These are phyloP conservation scores for Colletotrichum sp. DNA, from an alignment of 2,329 filamentous ascomycete species.

Conservation along the genomic window DNA sequence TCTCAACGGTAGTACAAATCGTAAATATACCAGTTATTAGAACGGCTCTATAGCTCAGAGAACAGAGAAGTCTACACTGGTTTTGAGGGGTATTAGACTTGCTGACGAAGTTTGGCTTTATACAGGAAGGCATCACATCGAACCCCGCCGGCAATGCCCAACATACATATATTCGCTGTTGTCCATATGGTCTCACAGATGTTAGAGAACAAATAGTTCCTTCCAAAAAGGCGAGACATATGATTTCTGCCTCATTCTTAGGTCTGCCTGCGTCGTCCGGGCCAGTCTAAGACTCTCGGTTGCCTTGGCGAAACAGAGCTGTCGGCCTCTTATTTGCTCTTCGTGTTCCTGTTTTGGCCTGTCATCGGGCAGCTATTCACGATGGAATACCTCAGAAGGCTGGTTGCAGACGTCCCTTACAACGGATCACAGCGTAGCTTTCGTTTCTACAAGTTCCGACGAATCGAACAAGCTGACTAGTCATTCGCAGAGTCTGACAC, in stretches of 20 bases:
- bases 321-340: not conserved
- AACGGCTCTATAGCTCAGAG: not conserved
- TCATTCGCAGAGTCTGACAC: not conserved
- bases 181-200: not conserved
- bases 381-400: not conserved
- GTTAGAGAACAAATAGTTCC: too few species aligned
- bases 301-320: not conserved
- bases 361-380: not conserved
- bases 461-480: not conserved
- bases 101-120: not conserved
- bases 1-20: accelerated
- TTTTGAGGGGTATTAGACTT: not conserved
- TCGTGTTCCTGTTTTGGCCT: not conserved
- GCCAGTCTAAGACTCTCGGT: accelerated
- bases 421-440: not conserved
- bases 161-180: accelerated
- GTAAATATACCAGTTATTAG: not conserved
- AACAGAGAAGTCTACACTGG: too few species aligned
- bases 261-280: not conserved
- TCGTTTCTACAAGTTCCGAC: not conserved
- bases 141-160: accelerated
- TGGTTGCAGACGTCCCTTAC: not conserved
- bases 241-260: not conserved
- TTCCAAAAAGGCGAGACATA: accelerated
- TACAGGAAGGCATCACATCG: not conserved